These are phyloP conservation scores for Beauveria brongniartii DNA, from an alignment of 2,329 filamentous ascomycete species.

Conservation along the genomic window DNA sequence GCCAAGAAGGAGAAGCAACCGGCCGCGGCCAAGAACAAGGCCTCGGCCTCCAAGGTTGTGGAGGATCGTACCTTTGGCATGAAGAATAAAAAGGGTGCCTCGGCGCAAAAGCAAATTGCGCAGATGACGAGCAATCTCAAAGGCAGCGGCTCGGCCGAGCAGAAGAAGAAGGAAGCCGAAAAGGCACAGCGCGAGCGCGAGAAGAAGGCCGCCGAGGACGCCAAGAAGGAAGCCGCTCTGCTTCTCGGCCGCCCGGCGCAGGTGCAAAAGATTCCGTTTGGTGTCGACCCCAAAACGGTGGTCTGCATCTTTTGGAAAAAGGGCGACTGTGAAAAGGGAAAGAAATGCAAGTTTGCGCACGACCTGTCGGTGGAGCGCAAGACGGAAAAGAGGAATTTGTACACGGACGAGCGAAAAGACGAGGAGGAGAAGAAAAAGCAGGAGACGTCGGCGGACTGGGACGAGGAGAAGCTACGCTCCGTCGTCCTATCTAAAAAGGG, in stretches of 20 bases:
- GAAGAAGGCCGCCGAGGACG: conserved; percentile 82
- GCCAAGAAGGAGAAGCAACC: conserved; percentile 53
- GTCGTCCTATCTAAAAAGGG: conserved; percentile 96
- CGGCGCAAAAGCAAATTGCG: conserved; percentile 83
- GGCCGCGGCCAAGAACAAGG: conserved; percentile 42
- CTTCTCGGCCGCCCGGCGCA: conserved; percentile 88
- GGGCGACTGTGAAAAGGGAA: conserved; percentile 92
- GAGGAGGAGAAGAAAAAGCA: conserved; percentile 74
- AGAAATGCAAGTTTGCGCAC: conserved; percentile 97
- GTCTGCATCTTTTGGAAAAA: conserved; percentile 97
- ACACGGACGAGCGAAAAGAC: conserved; percentile 67
- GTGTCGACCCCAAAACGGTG: conserved; percentile 95
- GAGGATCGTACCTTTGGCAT: conserved; percentile 98
- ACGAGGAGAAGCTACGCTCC: conserved; percentile 86
- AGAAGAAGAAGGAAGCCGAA: conserved; percentile 70
- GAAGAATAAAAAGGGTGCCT: conserved; percentile 98
- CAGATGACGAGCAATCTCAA: conserved; percentile 69
- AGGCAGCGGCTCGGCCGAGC: conserved; percentile 70
- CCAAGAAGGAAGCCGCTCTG: conserved; percentile 69
- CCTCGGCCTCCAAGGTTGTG: conserved; percentile 52
- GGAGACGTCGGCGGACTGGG: conserved; percentile 94
- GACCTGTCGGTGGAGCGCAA: conserved; percentile 85
- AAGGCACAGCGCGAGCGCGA: conserved; percentile 67
- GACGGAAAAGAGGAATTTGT: conserved; percentile 84
- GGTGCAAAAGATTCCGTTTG: conserved; percentile 95